A percentile compares a stretch with the other conserved stretches of the same genome.
phyloP scores from a whole-genome alignment of 2,329 filamentous ascomycete genomes.

The Arthrinium phaeospermum region DNA sequence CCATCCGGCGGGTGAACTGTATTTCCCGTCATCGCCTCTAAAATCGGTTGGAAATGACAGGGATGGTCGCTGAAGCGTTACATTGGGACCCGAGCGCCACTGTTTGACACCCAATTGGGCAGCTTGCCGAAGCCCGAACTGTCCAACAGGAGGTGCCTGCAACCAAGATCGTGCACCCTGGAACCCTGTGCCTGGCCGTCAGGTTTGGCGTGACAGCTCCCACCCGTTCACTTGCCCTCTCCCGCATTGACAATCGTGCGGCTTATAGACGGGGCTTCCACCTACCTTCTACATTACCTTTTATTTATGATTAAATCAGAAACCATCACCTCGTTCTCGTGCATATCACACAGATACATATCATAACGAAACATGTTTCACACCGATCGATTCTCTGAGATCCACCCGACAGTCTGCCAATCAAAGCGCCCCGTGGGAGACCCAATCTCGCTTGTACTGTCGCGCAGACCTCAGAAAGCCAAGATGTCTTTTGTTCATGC shows the following conservation, averaged over 20 bases:
- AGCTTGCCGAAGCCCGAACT: slow-evolving; percentile 6
- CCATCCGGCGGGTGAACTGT: background rate
- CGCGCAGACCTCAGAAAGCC: background rate
- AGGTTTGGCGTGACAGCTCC: background rate
- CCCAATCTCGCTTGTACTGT: background rate
- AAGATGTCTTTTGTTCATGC: background rate
- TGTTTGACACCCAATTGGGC: background rate
- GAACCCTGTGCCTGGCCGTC: background rate
- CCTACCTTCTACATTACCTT: background rate
- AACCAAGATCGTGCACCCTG: background rate
- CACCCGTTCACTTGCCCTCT: background rate
- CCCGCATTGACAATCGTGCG: background rate
- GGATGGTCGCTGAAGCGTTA: background rate
- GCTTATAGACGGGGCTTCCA: background rate
- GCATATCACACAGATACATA: background rate
- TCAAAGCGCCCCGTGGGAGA: background rate
- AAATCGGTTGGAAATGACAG: background rate
- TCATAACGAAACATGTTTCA: background rate
- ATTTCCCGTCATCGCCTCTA: background rate
- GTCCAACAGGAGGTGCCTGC: background rate
- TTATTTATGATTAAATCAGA: background rate
- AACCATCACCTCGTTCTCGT: background rate
- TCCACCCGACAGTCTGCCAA: background rate
- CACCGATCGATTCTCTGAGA: background rate
- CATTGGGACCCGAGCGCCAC: background rate